Base-by-base conservation (phyloP, 164 flowering plant genomes). In the Kingdonia uniflora region DNA sequence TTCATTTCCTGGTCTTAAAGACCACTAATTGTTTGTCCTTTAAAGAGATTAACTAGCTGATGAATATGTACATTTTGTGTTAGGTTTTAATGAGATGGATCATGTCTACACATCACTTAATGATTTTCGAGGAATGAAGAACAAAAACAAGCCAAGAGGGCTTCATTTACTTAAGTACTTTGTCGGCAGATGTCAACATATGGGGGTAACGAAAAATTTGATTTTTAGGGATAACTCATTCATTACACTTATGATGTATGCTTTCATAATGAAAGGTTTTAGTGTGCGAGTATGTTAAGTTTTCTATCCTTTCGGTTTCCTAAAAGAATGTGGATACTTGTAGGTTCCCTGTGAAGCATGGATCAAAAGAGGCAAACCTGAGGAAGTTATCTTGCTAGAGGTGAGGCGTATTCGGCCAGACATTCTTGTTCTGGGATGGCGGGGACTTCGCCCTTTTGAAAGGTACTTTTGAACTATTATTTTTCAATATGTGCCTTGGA, bases 361-460 rank as follows among this genome's bases (percentile, higher is more conserved):
- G 97, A 68, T 89, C 46, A 81, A 72, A 79, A 77, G 51, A 67
- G 97, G 97, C 25, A 95, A 87, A 67, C 85, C 97, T 2, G 80
- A 78, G 58, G 94, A 87, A 67, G 85, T 80, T 42, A 79, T 94
- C 64, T 85, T 91, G 65, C 80, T 71, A 53, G 97, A 89, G 70
- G 95, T 78, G 55, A 76, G 57, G 54, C 76, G 87, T 21, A 75
- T 89, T 40, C 73, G 44, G 14, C 97, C 95, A 48, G 99, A 89
- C 65, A 23, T 94, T 26, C 79, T 94, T 43, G 95, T 87, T 53
- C 76, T 89, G 24, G 99, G 99, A 56, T 63, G 88, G 71, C 74
- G 99, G 35, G 99, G 96, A 24, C 96, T 94, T 57, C 95, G 96
- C 29, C 97, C 96, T 52, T 94, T 89, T 49, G 92, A 89, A 60